Evolutionary conservation across 2,329 filamentous ascomycete genomes (phyloP), one percentile per base, ranked within the genome.

Genomic region (Chlorencoelia australis): DNA sequence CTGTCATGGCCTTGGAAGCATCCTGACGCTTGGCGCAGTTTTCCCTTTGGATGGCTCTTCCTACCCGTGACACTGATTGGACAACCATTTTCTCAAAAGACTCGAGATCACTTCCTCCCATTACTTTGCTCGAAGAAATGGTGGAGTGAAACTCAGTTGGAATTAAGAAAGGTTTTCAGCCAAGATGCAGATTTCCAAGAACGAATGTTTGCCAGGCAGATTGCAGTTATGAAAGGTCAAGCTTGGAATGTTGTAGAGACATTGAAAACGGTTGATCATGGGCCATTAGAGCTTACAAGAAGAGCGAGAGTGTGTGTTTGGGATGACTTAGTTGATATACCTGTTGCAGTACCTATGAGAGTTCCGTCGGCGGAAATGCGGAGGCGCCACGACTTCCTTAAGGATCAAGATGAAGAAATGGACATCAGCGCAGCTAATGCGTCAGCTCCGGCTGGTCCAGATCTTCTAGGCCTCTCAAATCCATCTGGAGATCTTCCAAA

Each of bases 201-300:
- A 63, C 82, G 85, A 61, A 98, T 98, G 91, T 98, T 94, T 62
- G 86, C 86, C n/a, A 79, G 85, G 48, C 91, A 98, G 56, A 93
- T 98, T 43, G 89, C 91, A 1, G 91, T 98, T 41, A 94, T 98
- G 86, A 98, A 98, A 62, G 91, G 91, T 8, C 91, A 98, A 57
- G 91, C 91, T 1, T 98, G 91, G 87, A 98, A 98, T 56, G 91
- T 98, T 0, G 91, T 98, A 4, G 91, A 98, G 64, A 95, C 91
- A 1, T 70, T 98, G 43, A 98, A 98, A 59, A 83, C 83, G 13
- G 69, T 76, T 1, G 91, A 96, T 54, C 89, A 96, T 55, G 91
- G 91, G 0, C 91, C 91, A 0, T 67, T 98, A 13, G 91, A 96
- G 61, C 73, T 98, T 35, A 96, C 91, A 4, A 74, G 91, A 45